Evolutionary conservation across 345 rosid genomes (phyloP), one percentile per base, ranked within the genome.

Genomic region (Nephelium lappaceum): DNA sequence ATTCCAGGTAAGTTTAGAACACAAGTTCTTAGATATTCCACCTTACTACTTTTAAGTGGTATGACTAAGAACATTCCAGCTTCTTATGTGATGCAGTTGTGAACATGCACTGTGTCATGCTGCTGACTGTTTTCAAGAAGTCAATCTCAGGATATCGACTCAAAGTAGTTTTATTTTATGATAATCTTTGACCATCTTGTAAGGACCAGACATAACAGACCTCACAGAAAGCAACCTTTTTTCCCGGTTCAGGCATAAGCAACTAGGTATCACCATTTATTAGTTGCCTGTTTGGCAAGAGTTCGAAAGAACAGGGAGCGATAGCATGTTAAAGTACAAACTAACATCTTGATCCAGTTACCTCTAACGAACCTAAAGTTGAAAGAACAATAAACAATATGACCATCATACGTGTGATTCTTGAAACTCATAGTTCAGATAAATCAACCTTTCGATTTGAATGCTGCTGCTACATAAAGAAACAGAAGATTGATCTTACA

Each of bases 401-500:
- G 41, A 51, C 23, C 51, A 23, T 38, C 36, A 55, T 15, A 72
- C 21, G 5, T 27, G 39, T 42, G 66, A 75, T 55, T 74, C 24
- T 15, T 43, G 69, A 75, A 79, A 81, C 49, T 62, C 68, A 15
- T 70, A 51, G 43, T 60, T 72, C 11, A 42, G 47, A 38, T 49
- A 47, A 53, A 11, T 70, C 9, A 75, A 66, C 43, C 75, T 15
- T 71, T 55, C 41, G 39, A 24, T 31, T 72, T 15, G 18, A 57
- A 78, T 47, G 25, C 60, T 25, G 49, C 61, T 25, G 42, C 60
- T 16, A 47, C 45, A 19, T 49, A 16, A 60, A 39, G 38, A 71
- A 75, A 64, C 25, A 47, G 76, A 71, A 63, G 61, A 82, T 36
- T 27, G 6, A 63, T 71, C 89, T 85, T 86, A 96, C 98, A 96